A percentile compares a stretch with the other conserved stretches of the same genome.
phyloP scores from a whole-genome alignment of 2,329 filamentous ascomycete species.

The Pseudogymnoascus sp. region DNA sequence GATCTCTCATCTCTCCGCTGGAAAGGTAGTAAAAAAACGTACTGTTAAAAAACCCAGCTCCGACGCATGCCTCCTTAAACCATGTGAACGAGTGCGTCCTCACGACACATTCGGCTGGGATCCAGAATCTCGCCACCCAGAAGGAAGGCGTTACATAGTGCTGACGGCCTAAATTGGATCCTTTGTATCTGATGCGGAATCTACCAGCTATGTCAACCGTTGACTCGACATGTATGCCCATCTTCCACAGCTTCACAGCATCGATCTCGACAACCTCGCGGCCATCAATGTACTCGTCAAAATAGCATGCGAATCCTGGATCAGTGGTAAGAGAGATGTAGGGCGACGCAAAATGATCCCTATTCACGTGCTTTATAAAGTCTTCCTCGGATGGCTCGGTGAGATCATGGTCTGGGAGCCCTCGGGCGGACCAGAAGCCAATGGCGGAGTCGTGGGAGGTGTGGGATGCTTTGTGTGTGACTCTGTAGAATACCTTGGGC shows the following conservation, averaged over 20 bases:
- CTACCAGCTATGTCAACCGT: not conserved
- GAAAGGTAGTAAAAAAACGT: not conserved
- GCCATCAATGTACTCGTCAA: not conserved
- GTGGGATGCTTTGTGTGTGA: not conserved
- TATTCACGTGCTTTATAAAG: not conserved
- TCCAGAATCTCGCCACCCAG: not conserved
- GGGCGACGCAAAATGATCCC: not conserved
- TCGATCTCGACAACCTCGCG: not conserved
- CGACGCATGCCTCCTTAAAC: not conserved
- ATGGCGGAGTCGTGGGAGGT: not conserved
- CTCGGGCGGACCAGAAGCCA: not conserved
- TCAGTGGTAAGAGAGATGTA: not conserved
- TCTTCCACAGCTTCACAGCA: not conserved
- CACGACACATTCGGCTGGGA: not conserved
- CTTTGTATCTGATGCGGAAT: not conserved
- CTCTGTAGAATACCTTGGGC: not conserved
- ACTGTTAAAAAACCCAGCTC: not conserved
- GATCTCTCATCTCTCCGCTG: not conserved
- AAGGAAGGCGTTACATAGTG: not conserved
- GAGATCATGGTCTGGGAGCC: not conserved
- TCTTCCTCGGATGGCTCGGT: not conserved
- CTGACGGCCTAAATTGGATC: not conserved
- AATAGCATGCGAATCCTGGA: not conserved
- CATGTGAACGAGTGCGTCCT: not conserved
- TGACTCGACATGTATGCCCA: not conserved